phyloP scores from a whole-genome alignment of 2,329 filamentous ascomycete genomes.

The Thelonectria blattea region DNA sequence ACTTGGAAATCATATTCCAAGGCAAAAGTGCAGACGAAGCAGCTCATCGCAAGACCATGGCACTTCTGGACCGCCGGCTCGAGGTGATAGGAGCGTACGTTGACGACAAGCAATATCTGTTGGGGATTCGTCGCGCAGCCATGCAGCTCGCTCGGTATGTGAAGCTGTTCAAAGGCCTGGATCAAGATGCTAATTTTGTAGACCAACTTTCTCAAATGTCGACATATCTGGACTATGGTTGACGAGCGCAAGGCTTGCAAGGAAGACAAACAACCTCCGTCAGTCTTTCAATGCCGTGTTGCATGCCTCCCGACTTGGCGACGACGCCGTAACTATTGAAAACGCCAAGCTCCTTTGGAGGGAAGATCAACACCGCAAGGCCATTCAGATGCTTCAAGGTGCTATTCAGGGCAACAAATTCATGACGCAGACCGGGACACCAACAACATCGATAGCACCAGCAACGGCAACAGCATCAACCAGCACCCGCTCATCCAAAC shows the following conservation, averaged over 20 bases:
- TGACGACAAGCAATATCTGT: conserved; percentile 89
- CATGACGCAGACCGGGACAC: conserved; percentile 54
- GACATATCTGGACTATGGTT: conserved; percentile 88
- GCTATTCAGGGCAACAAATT: conserved; percentile 86
- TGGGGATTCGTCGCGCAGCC: conserved; percentile 83
- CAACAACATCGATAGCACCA: conserved; percentile 42
- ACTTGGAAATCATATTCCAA: conserved; percentile 78
- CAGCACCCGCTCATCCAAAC: conserved; percentile 41
- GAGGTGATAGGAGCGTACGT: conserved; percentile 88
- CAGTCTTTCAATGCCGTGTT: conserved; percentile 95
- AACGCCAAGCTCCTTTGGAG: conserved; percentile 93
- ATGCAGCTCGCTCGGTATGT: conserved; percentile 79
- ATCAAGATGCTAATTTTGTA: conserved; percentile 34
- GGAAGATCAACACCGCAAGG: conserved; percentile 91
- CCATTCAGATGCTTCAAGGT: conserved; percentile 87
- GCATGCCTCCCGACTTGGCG: conserved; percentile 82
- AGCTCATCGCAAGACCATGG: conserved; percentile 43
- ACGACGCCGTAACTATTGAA: conserved; percentile 89
- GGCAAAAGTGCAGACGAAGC: conserved; percentile 51
- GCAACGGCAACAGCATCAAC: conserved; percentile 39
- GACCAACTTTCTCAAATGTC: conserved; percentile 67
- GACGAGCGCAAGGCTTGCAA: conserved; percentile 80
- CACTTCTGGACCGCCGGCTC: conserved; percentile 72
- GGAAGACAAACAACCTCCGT: conserved; percentile 82
- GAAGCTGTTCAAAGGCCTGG: background rate